Evolutionary conservation across 2,329 filamentous ascomycete genomes (phyloP).

Genomic region (Colletotrichum falcatum): DNA sequence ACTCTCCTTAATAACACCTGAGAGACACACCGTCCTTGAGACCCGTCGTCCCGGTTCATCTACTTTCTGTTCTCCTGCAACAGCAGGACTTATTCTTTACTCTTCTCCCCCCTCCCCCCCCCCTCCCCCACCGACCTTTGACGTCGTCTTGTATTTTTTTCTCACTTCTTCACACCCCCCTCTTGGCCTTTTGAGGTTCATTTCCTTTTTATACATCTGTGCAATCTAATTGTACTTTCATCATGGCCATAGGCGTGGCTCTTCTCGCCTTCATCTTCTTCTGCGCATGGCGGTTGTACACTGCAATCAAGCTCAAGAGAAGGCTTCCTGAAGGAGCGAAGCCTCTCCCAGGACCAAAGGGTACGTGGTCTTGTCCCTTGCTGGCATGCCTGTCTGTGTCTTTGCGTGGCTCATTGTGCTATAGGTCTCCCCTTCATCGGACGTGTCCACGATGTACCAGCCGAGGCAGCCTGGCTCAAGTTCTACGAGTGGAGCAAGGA

Average conservation of each 20-base stretch:
- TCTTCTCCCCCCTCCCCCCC: constrained; percentile 10
- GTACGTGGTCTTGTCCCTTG: constrained; percentile 38
- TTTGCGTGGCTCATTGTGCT: constrained; percentile 23
- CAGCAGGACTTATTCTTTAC: constrained; percentile 27
- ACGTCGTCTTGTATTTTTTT: background rate
- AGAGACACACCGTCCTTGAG: constrained; percentile 30
- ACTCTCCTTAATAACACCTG: constrained; percentile 38
- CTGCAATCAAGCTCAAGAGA: constrained; percentile 37
- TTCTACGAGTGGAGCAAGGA: constrained; percentile 61
- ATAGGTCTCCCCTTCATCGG: constrained; percentile 58
- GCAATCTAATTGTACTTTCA: constrained; percentile 10
- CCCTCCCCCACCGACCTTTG: constrained; percentile 10
- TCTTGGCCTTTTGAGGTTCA: background rate
- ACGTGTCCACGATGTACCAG: constrained; percentile 59
- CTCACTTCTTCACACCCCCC: background rate
- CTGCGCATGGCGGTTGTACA: constrained; percentile 37
- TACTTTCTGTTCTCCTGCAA: constrained; percentile 29
- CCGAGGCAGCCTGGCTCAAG: constrained; percentile 57
- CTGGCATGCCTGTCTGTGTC: too few relatives aligned
- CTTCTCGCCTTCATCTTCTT: constrained; percentile 35
- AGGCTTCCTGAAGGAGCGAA: constrained; percentile 45
- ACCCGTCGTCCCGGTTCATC: constrained; percentile 24
- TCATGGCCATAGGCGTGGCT: constrained; percentile 37
- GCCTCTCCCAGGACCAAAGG: constrained; percentile 48
- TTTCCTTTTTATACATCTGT: background rate